A percentile compares a stretch with the other conserved stretches of the same genome.
Evolutionary conservation across 805 yeast genomes (phyloP).

Genomic region (Cyberlindnera nakhonratchasimensis): DNA sequence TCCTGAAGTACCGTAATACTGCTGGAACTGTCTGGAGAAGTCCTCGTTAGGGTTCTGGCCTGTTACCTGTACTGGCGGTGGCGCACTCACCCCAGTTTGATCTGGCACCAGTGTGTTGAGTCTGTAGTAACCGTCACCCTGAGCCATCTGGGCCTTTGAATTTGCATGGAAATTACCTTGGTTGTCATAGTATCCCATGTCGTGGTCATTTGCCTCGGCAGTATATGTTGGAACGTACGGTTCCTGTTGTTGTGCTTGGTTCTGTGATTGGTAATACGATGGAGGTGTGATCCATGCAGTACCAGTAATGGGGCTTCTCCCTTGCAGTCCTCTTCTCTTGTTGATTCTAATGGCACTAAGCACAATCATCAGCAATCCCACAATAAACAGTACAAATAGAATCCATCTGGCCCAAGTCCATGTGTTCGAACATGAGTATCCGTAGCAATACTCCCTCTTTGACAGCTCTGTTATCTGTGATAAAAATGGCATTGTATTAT

Average conservation of each 20-base stretch:
- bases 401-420: conserved; percentile 35
- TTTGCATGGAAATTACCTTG: conserved; percentile 32
- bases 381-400: conserved; percentile 53
- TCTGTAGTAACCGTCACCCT: conserved; percentile 12
- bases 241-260: conserved; percentile 33
- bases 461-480: background rate
- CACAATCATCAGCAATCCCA: conserved; percentile 44
- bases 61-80: conserved; percentile 16
- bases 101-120: conserved; percentile 24
- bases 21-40: conserved; percentile 27
- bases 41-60: conserved; percentile 16
- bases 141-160: conserved; percentile 28
- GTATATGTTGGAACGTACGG: conserved; percentile 70
- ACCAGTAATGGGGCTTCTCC: conserved; percentile 61
- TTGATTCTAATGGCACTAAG: conserved; percentile 53
- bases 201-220: conserved; percentile 61
- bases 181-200: conserved; percentile 56
- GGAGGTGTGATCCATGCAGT: conserved; percentile 90
- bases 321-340: conserved; percentile 41
- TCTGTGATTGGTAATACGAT: conserved; percentile 42
- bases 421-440: conserved; percentile 16
- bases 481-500: conserved; percentile 5
- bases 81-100: conserved; percentile 21
- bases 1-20: conserved; percentile 18
- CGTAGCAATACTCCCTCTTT: conserved; percentile 20